Evolutionary conservation across 768 basidiomycete species (phyloP), one percentile per base, ranked within the genome.

Genomic region (Amanita molliuscula): DNA sequence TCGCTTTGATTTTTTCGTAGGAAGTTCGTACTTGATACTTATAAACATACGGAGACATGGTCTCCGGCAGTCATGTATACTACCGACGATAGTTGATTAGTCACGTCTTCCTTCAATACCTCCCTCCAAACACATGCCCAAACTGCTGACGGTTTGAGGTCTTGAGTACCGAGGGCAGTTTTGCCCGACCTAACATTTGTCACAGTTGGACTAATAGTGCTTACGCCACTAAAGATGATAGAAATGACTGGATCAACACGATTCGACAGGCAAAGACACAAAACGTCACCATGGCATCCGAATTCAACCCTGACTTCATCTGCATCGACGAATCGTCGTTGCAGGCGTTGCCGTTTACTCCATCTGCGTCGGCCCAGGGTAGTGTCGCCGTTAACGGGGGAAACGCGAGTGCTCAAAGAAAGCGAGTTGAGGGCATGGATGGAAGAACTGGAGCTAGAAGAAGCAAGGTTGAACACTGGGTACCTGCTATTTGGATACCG

Each of bases 261-360:
- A 82, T 91, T 43, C 74, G 88, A 28, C 71, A 73, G 49, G 79
- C 88, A 33, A 90, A 89, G 61, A 69, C 76, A 2, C 73, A 82
- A 36, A 84, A 83, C 53, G 64, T 78, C 48, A 85, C 77, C 28
- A n/a, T n/a, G n/a, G n/a, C 77, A 85, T 57, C 85, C 87, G 4
- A 79, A 90, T 60, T 88, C 87, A 7, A 91, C 88, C 0, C 71
- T 90, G n/a, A n/a, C n/a, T n/a, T n/a, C n/a, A n/a, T n/a, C n/a
- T n/a, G n/a, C n/a, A n/a, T n/a, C n/a, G n/a, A n/a, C n/a, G n/a
- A n/a, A n/a, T n/a, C n/a, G n/a, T n/a, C n/a, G n/a, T n/a, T n/a
- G n/a, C n/a, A n/a, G n/a, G n/a, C n/a, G n/a, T n/a, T n/a, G n/a
- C n/a, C n/a, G n/a, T n/a, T n/a, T n/a, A n/a, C n/a, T n/a, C n/a